Percentiles rank a stretch among this genome's conserved stretches.
Conservation (phyloP, 1,284 basidiomycete species). For the Leccinum angustisporum region DNA sequence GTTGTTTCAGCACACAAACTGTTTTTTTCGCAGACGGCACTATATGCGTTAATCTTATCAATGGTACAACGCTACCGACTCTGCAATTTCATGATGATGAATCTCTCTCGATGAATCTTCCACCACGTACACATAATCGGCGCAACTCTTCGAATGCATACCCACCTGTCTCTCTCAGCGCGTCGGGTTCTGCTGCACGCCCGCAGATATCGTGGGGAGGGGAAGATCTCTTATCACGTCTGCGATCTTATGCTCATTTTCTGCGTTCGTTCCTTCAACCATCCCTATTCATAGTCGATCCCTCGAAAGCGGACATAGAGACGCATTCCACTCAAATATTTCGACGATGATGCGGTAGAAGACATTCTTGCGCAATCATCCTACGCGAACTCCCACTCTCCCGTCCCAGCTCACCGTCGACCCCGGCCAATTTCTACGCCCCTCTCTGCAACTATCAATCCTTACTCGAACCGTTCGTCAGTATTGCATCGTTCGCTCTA, state of each 20-base stretch:
- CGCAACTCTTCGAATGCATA: slow-evolving; percentile 50
- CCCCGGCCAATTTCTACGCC: slow-evolving; percentile 62
- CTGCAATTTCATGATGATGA: slow-evolving; percentile 97
- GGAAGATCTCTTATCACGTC: slow-evolving; percentile 76
- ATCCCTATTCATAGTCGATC: slow-evolving; percentile 88
- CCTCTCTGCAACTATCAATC: slow-evolving; percentile 40
- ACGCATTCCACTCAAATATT: slow-evolving; percentile 82
- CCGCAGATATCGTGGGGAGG: slow-evolving; percentile 72
- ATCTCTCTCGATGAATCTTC: slow-evolving; percentile 70
- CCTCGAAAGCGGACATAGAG: slow-evolving; percentile 86
- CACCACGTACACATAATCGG: slow-evolving; percentile 37
- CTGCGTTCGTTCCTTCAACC: slow-evolving; percentile 78
- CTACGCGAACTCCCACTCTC: slow-evolving; percentile 73
- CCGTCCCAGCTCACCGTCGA: slow-evolving; percentile 78
- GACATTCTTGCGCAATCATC: slow-evolving; percentile 78
- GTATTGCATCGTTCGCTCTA: slow-evolving; percentile 73
- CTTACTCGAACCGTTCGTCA: slow-evolving; percentile 69
- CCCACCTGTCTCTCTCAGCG: slow-evolving; percentile 51
- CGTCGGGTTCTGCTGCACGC: slow-evolving; percentile 42
- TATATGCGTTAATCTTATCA: slow-evolving; percentile 81
- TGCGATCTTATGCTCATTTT: slow-evolving; percentile 72
- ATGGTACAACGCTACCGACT: slow-evolving; percentile 86
- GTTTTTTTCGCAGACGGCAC: slow-evolving; percentile 57
- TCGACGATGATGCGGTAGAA: slow-evolving; percentile 79
- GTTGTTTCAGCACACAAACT: slow-evolving; percentile 2